A percentile compares a stretch with the other conserved stretches of the same genome.
Conservation (phyloP, 2,329 filamentous ascomycete species). For the Rhynchosporium agropyri region DNA sequence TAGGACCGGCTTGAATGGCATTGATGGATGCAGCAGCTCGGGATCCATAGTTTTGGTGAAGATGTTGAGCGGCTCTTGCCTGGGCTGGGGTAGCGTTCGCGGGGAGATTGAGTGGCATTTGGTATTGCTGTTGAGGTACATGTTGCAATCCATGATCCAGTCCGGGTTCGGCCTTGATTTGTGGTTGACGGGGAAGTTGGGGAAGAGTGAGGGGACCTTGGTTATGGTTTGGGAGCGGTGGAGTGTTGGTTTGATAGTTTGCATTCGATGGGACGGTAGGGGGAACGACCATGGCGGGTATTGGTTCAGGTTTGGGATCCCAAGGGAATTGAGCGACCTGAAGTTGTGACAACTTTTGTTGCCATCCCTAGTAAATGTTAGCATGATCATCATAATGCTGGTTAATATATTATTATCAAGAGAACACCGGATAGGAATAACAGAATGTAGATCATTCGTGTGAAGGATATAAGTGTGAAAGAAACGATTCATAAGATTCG, state of each 20-base stretch:
- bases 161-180: slow-evolving; percentile 50
- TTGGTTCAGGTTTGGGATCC: slow-evolving; percentile 80
- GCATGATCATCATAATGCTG: slow-evolving; percentile 26
- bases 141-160: slow-evolving; percentile 34
- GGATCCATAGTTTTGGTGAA: slow-evolving; percentile 62
- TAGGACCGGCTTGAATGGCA: slow-evolving; percentile 51
- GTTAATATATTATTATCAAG: neutral
- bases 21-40: slow-evolving; percentile 68
- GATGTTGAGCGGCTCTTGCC: slow-evolving; percentile 57
- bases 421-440: neutral
- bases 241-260: slow-evolving; percentile 38
- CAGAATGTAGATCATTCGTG: too few relatives aligned
- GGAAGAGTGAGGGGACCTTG: slow-evolving; percentile 32
- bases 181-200: slow-evolving; percentile 35
- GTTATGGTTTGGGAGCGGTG: slow-evolving; percentile 28
- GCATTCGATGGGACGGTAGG: slow-evolving; percentile 42
- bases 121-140: slow-evolving; percentile 15
- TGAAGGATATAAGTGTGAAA: too few relatives aligned
- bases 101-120: slow-evolving; percentile 35
- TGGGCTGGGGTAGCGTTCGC: slow-evolving; percentile 49
- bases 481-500: slow-evolving; percentile 3
- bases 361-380: slow-evolving; percentile 73
- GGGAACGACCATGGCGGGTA: slow-evolving; percentile 45
- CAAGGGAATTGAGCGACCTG: slow-evolving; percentile 90
- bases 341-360: slow-evolving; percentile 83